phyloP scores from a whole-genome alignment of 1,284 basidiomycete genomes.

The Fomitopsis palustris region DNA sequence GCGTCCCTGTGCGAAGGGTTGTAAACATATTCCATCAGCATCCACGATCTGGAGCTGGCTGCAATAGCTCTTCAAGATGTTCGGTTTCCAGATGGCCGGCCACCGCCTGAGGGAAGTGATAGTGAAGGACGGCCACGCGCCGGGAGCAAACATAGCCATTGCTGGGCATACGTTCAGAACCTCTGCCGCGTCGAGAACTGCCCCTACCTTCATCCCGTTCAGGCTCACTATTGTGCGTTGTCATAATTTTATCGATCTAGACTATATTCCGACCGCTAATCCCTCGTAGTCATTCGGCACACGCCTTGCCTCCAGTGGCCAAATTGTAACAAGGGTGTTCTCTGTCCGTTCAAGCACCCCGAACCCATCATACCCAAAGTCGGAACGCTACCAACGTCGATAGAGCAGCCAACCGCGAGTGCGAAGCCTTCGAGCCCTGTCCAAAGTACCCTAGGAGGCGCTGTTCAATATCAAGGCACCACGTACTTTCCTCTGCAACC shows the following conservation, averaged over 20 bases:
- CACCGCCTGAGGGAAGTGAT: slow-evolving; percentile 1
- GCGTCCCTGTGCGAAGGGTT: neutral
- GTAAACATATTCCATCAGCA: slow-evolving; percentile 24
- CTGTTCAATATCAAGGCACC: slow-evolving; percentile 19
- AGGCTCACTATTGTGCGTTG: slow-evolving; percentile 31
- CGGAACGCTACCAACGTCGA: slow-evolving; percentile 11
- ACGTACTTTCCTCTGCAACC: slow-evolving; percentile 20
- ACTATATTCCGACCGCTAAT: slow-evolving; percentile 6
- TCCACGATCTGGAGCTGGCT: slow-evolving; percentile 34
- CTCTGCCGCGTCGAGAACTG: slow-evolving; percentile 30
- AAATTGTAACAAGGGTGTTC: slow-evolving; percentile 25
- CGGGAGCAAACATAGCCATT: slow-evolving; percentile 32
- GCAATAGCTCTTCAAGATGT: slow-evolving; percentile 21
- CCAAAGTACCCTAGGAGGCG: slow-evolving; percentile 12
- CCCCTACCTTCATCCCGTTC: slow-evolving; percentile 33
- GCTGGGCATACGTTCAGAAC: slow-evolving; percentile 40
- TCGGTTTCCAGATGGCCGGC: slow-evolving; percentile 13
- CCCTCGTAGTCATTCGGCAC: slow-evolving; percentile 23
- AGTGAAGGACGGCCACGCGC: slow-evolving; percentile 17
- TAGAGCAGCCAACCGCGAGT: slow-evolving; percentile 3
- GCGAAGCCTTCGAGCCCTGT: slow-evolving; percentile 13
- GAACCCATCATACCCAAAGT: slow-evolving; percentile 26
- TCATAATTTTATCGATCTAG: neutral
- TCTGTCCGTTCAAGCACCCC: slow-evolving; percentile 31
- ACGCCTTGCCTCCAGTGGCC: slow-evolving; percentile 36